Evolutionary conservation across 352 stramenopile genomes (phyloP), one percentile per base, ranked within the genome.

Genomic region (Thraustochytrium striatum): DNA sequence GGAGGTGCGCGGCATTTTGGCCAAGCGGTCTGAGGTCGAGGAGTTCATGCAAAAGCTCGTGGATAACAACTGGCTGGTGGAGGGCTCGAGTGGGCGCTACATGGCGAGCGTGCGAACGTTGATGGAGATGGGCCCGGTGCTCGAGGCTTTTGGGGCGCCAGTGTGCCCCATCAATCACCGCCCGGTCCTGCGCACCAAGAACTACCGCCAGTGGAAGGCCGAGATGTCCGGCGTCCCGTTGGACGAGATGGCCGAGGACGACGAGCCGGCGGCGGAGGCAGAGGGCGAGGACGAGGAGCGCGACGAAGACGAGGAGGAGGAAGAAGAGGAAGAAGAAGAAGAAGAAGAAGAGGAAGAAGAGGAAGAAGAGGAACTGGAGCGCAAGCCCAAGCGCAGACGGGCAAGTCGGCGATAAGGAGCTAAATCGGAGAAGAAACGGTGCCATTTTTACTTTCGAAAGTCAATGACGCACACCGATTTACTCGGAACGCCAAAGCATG

Each of bases 381-480:
- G 59, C 32, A 55, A n/a, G 30, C n/a, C 8, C 7, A 9, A 7
- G 25, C 7, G 32, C 33, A 70, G 59, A n/a, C 32, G 16, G 38
- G n/a, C 59, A 70, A 19, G 59, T 11, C 8, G 33, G 32, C 59
- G n/a, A 21, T 7, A 19, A 61, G 53, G 53, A 61, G 53, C 7
- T 7, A 36, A 19, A 61, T n/a, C n/a, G n/a, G n/a, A n/a, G n/a
- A n/a, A n/a, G n/a, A n/a, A n/a, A n/a, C n/a, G n/a, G n/a, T n/a
- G n/a, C n/a, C n/a, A 61, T 19, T 47, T 33, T n/a, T 70, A 79
- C 72, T 57, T 81, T 21, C 47, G 43, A 41, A 81, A 79, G 44
- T 81, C 72, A 33, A 81, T 69, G 59, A 79, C 50, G n/a, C 13
- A 58, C 19, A 81, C 61, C 5, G 65, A 79, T 35, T 81, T 81